These are phyloP conservation scores for Camelina sativa DNA, from an alignment of 345 rosid species.

Conservation along the genomic window DNA sequence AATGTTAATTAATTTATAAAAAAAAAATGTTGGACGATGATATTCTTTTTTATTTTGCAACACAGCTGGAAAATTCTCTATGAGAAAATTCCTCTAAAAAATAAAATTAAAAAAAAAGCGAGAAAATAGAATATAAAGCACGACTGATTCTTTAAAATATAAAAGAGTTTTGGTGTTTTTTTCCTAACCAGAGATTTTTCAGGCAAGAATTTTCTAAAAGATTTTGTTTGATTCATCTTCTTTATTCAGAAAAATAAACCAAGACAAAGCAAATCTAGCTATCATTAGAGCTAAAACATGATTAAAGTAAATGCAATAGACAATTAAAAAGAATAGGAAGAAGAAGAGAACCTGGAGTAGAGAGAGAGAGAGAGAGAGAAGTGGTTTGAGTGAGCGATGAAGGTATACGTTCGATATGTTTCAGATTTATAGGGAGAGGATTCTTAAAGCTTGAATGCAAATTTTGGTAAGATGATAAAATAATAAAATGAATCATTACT, in stretches of 20 bases:
- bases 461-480: slow-evolving; percentile 24
- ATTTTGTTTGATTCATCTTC: slow-evolving; percentile 30
- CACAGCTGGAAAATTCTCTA: slow-evolving; percentile 42
- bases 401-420: not conserved
- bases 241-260: not conserved
- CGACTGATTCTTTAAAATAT: slow-evolving; percentile 39
- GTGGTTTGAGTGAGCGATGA: slow-evolving; percentile 20
- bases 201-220: slow-evolving; percentile 38
- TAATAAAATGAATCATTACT: not conserved
- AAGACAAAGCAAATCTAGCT: not conserved
- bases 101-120: not conserved
- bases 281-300: not conserved
- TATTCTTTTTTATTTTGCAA: slow-evolving; percentile 34
- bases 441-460: not conserved
- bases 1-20: slow-evolving; percentile 10
- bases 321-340: not conserved
- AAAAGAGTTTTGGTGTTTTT: slow-evolving; percentile 35
- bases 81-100: slow-evolving; percentile 20
- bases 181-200: slow-evolving; percentile 43
- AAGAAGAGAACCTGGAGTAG: slow-evolving; percentile 25
- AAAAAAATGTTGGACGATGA: slow-evolving; percentile 23
- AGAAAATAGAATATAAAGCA: slow-evolving; percentile 35
- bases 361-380: slow-evolving; percentile 8
- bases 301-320: not conserved
- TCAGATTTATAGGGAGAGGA: slow-evolving; percentile 30